Percentiles rank a stretch among this genome's conserved stretches.
Conservation (phyloP, 192 early-diverging fungal genomes). For the Coemansia sp. region DNA sequence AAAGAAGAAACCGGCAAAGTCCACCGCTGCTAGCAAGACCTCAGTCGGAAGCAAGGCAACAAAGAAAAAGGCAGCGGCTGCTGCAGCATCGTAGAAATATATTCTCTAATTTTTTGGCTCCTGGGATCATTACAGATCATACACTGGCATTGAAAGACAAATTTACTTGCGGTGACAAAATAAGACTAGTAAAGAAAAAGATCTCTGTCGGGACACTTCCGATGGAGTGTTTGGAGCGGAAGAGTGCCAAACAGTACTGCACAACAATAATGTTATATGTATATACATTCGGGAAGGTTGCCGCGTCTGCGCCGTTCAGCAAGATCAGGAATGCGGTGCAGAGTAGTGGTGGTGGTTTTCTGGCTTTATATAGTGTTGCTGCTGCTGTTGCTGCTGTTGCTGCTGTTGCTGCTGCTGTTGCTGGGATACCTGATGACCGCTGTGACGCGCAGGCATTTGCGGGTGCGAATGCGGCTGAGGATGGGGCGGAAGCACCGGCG, state of each 20-base stretch:
- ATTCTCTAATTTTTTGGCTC: neutral
- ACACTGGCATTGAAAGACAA: no score
- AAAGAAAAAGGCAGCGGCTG: conserved; percentile 22
- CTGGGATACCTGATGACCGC: conserved; percentile 7
- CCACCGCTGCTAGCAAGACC: conserved; percentile 21
- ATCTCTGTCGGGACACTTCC: no score
- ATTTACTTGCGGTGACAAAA: no score
- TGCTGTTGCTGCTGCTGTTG: conserved; percentile 17
- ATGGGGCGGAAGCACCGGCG: conserved; percentile 15
- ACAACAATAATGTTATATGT: conserved; percentile 10
- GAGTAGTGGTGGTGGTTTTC: neutral
- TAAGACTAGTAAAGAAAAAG: no score
- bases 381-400: no score
- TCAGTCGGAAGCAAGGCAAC: conserved; percentile 18
- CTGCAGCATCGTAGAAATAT: neutral
- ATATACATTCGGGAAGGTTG: conserved; percentile 45
- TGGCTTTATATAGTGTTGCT: conserved; percentile 7
- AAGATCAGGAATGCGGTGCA: conserved; percentile 1
- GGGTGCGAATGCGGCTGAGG: conserved; percentile 12
- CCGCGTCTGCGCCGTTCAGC: conserved; percentile 8
- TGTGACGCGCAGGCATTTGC: conserved; percentile 9
- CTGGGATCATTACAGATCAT: no score
- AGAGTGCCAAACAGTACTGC: neutral
- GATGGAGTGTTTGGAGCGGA: no score
- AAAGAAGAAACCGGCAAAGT: conserved; percentile 43